Evolutionary conservation across 192 early-diverging fungal genomes (phyloP).

Genomic region (Allomyces javanicus): DNA sequence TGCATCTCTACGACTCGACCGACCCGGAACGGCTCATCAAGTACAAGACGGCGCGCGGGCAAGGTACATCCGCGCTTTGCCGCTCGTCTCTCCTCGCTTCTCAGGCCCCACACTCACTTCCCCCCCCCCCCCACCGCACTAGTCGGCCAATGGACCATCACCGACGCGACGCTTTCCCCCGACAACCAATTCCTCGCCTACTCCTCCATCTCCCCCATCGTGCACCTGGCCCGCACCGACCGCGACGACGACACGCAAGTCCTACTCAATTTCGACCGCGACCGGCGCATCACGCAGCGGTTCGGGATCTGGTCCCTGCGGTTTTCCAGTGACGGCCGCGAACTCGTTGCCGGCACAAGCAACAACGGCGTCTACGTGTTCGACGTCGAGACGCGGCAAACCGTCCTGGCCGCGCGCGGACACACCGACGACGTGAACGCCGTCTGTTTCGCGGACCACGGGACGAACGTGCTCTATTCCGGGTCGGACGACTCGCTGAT

Average conservation of each 20-base stretch:
- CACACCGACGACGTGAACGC: conserved; percentile 53
- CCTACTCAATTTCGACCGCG: conserved; percentile 14
- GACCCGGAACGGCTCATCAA: conserved; percentile 15
- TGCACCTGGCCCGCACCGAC: conserved; percentile 28
- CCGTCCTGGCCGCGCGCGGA: conserved; percentile 24
- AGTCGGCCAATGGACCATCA: conserved; percentile 46
- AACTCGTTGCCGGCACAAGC: conserved; percentile 37
- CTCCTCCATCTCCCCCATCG: conserved; percentile 33
- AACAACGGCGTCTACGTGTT: conserved; percentile 8
- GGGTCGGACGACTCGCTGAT: conserved; percentile 40
- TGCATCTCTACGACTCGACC: conserved; percentile 36
- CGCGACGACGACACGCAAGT: conserved; percentile 11
- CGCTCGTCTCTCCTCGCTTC: too few relatives aligned
- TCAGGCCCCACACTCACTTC: too few relatives aligned
- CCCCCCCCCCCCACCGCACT: too few relatives aligned
- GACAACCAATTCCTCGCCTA: conserved; percentile 33
- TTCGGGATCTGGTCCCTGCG: conserved; percentile 35
- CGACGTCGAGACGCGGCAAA: conserved; percentile 29
- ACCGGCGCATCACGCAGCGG: conserved; percentile 9
- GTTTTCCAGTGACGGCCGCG: conserved; percentile 34
- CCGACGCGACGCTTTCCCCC: conserved; percentile 23
- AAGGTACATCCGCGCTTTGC: not conserved
- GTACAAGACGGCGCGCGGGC: conserved; percentile 18
- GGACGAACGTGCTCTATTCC: conserved; percentile 35
- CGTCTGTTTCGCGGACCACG: conserved; percentile 28